Base-by-base conservation (phyloP, 148 eudicot species). In the Rhododendron molle region DNA sequence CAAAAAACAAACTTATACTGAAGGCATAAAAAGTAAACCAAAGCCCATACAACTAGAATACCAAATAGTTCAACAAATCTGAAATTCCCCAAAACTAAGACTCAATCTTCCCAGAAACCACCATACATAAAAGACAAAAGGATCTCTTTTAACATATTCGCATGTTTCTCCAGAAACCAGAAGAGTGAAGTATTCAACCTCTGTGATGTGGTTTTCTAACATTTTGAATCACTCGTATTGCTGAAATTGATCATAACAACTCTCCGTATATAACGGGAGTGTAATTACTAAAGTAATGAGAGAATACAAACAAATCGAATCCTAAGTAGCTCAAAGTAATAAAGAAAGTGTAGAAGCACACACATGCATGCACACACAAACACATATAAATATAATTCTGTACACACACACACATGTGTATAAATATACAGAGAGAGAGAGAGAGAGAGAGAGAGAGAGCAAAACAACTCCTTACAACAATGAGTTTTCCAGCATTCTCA, bases 401-500 rank as follows among this genome's bases (percentile, higher is more conserved):
- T 18, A 0, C 1, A 20, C 38, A 8, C 47, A 1, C 47, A 44
- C 47, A 44, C 0, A 6, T 5, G 3, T 21, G 7, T 21, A 15
- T 20, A 20, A 0, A 52, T 16, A 52, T 16, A 52, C 2, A 14
- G 56, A 13, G 16, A 52, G 18, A 72, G 7, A 47, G 28, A 74
- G 54, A 56, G 52, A 20, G 12, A 56, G 78, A 47, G 46, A 54
- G 72, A 20, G n/a, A 4, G 69, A 47, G 16, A n/a, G 10, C 77
- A 58, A 46, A 52, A 32, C 32, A 82, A 20, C 89, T 89, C 86
- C 91, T 94, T 23, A 84, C 89, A 86, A 94, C 76, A 14, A 71
- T 71, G 36, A 71, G 76, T 30, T 71, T 71, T 30, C 76, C 76
- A 30, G 38, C 76, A 71, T 71, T 71, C 74, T 94, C 93, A 83